Percentiles rank a stretch among this genome's conserved stretches.
These are phyloP conservation scores for Amorphotheca resinae DNA, from an alignment of 495 filamentous ascomycete species.

Conservation along the genomic window DNA sequence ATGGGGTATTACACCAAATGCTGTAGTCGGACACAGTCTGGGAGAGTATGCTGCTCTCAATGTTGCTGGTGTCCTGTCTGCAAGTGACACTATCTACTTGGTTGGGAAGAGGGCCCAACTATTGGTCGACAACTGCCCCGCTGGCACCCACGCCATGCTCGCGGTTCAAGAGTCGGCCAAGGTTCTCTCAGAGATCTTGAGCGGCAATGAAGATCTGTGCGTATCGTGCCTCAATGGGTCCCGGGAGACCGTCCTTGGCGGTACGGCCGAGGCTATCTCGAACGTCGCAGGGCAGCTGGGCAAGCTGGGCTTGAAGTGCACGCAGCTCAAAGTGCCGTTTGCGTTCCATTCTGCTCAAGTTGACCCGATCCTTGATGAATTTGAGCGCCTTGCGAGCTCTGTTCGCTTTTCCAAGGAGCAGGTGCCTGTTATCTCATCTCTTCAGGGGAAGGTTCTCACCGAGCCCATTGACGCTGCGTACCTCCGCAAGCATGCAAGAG, in stretches of 20 bases:
- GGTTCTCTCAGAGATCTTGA: slow-evolving; percentile 29
- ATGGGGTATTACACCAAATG: slow-evolving; percentile 63
- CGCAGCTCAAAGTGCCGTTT: slow-evolving; percentile 57
- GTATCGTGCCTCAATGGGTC: slow-evolving; percentile 53
- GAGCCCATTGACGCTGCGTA: slow-evolving; percentile 47
- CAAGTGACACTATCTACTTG: slow-evolving; percentile 67
- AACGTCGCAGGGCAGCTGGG: slow-evolving; percentile 44
- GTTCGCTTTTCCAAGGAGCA: slow-evolving; percentile 45
- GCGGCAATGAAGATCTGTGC: slow-evolving; percentile 23
- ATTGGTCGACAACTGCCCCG: slow-evolving; percentile 32
- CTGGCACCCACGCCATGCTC: slow-evolving; percentile 59
- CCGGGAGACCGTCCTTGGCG: slow-evolving; percentile 48
- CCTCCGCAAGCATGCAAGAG: slow-evolving; percentile 52
- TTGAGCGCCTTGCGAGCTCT: slow-evolving; percentile 43
- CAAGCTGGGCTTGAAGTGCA: slow-evolving; percentile 50
- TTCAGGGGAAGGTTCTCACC: slow-evolving; percentile 46
- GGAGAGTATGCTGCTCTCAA: slow-evolving; percentile 85
- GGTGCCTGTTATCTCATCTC: slow-evolving; percentile 63
- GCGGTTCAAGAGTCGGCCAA: slow-evolving; percentile 37
- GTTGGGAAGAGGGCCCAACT: slow-evolving; percentile 68
- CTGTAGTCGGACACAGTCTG: slow-evolving; percentile 73
- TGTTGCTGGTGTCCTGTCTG: slow-evolving; percentile 66
- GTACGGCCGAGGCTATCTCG: slow-evolving; percentile 38
- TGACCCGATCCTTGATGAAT: slow-evolving; percentile 58
- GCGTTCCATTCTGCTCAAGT: slow-evolving; percentile 77